phyloP scores from a whole-genome alignment of 768 basidiomycete genomes.

The Mycena venus region DNA sequence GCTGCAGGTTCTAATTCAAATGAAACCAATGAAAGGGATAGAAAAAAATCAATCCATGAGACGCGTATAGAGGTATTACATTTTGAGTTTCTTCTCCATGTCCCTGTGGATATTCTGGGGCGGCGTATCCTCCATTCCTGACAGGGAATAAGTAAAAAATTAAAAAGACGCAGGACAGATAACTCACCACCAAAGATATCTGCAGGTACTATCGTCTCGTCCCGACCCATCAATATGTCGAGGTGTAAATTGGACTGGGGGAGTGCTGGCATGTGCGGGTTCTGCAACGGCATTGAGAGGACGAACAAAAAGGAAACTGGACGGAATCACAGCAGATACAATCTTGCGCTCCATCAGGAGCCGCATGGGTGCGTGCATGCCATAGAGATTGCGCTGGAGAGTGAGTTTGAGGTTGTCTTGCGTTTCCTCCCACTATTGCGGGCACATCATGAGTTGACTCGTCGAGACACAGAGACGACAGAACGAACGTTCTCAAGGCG shows the following conservation, averaged over 20 bases:
- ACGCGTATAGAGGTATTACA: slow-evolving; percentile 47
- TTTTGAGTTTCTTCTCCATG: slow-evolving; percentile 72
- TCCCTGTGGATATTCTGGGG: slow-evolving; percentile 71
- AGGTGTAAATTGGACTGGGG: slow-evolving; percentile 85
- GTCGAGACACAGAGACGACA: neutral
- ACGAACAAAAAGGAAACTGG: neutral
- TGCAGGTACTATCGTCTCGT: slow-evolving; percentile 81
- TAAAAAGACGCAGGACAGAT: neutral
- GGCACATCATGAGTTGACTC: neutral
- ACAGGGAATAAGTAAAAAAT: slow-evolving; percentile 8
- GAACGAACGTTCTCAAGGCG: slow-evolving; percentile 82
- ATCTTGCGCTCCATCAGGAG: slow-evolving; percentile 95
- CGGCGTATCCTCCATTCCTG: slow-evolving; percentile 68
- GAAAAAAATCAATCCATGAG: neutral
- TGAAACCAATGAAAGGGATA: neutral
- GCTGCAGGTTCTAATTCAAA: no score
- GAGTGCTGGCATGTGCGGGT: slow-evolving; percentile 74
- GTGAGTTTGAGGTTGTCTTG: slow-evolving; percentile 91
- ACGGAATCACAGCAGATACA: slow-evolving; percentile 75
- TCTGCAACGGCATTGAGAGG: slow-evolving; percentile 53
- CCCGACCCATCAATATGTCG: slow-evolving; percentile 94
- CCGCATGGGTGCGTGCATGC: slow-evolving; percentile 91
- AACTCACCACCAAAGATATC: slow-evolving; percentile 86
- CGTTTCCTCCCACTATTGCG: slow-evolving; percentile 91
- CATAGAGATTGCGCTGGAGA: slow-evolving; percentile 86